A percentile compares a stretch with the other conserved stretches of the same genome.
phyloP scores from a whole-genome alignment of 2,329 filamentous ascomycete species.

The Fusarium buxicola region DNA sequence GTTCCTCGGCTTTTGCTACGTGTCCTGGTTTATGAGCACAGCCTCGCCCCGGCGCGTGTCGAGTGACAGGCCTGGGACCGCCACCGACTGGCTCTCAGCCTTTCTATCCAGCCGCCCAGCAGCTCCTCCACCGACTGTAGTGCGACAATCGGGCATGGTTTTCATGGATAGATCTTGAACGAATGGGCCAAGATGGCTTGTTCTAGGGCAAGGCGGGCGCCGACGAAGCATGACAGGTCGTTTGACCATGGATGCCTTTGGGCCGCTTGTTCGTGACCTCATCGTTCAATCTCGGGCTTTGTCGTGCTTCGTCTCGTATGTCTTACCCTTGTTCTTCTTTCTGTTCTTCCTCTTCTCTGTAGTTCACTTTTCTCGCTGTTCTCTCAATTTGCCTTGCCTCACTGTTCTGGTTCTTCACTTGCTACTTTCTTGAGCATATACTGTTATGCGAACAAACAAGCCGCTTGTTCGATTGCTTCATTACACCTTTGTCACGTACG shows the following conservation, averaged over 20 bases:
- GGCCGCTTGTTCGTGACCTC: conserved; percentile 31
- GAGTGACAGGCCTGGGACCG: conserved; percentile 27
- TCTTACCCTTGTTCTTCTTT: conserved; percentile 15
- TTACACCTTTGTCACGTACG: conserved; percentile 20
- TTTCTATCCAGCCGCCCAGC: conserved; percentile 26
- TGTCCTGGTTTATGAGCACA: conserved; percentile 7
- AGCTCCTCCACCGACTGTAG: conserved; percentile 8
- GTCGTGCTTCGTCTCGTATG: conserved; percentile 23
- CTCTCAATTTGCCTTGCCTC: conserved; percentile 16
- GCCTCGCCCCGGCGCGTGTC: conserved; percentile 26
- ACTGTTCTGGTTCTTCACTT: conserved; percentile 23
- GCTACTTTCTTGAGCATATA: neutral
- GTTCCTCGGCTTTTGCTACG: conserved; percentile 3
- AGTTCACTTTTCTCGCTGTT: conserved; percentile 1
- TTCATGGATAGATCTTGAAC: conserved; percentile 12
- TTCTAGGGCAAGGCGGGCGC: conserved; percentile 22
- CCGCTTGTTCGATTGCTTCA: conserved; percentile 27
- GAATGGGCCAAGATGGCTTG: conserved; percentile 33
- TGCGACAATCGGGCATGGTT: conserved; percentile 22
- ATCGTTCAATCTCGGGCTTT: conserved; percentile 23
- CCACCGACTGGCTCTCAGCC: conserved; percentile 36
- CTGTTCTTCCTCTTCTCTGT: conserved; percentile 3
- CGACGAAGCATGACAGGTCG: conserved; percentile 14
- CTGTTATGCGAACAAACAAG: conserved; percentile 32
- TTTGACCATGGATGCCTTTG: conserved; percentile 1